Evolutionary conservation across 768 basidiomycete species (phyloP).

Genomic region (Rhodotorula sphaerocarpa): DNA sequence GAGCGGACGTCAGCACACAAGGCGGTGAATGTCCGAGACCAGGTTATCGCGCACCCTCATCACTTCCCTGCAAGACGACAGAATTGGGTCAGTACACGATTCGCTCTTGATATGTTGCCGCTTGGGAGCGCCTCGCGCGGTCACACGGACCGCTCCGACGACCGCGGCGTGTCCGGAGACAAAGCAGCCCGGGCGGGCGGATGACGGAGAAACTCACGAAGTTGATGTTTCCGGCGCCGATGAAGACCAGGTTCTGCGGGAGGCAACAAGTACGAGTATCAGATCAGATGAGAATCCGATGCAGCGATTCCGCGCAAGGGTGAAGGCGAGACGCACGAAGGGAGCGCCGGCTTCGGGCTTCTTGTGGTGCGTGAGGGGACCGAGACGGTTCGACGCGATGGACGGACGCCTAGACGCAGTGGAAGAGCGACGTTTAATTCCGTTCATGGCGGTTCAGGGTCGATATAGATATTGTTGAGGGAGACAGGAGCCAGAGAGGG

Average conservation of each 20-base stretch:
- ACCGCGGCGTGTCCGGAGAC: too few relatives aligned
- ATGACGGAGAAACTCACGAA: conserved; percentile 65
- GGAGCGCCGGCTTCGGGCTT: conserved; percentile 17
- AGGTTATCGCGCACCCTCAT: background rate
- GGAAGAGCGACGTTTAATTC: background rate
- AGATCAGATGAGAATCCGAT: background rate
- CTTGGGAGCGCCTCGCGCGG: too few relatives aligned
- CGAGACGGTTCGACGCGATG: conserved; percentile 18
- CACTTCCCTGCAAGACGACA: background rate
- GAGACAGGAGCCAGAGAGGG: background rate
- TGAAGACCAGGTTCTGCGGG: conserved; percentile 67
- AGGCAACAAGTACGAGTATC: background rate
- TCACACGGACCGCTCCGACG: too few relatives aligned
- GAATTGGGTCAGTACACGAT: too few relatives aligned
- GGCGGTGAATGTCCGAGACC: too few relatives aligned
- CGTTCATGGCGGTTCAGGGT: background rate
- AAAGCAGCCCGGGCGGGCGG: too few relatives aligned
- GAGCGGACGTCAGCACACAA: background rate
- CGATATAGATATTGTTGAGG: background rate
- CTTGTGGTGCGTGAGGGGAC: conserved; percentile 20
- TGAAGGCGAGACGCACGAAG: conserved; percentile 9
- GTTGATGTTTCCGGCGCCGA: conserved; percentile 98
- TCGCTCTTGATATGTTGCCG: too few relatives aligned
- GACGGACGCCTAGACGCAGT: conserved; percentile 13
- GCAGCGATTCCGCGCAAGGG: too few relatives aligned